These are phyloP conservation scores for Pyrenophora teres DNA, from an alignment of 2,329 filamentous ascomycete species.

Conservation along the genomic window DNA sequence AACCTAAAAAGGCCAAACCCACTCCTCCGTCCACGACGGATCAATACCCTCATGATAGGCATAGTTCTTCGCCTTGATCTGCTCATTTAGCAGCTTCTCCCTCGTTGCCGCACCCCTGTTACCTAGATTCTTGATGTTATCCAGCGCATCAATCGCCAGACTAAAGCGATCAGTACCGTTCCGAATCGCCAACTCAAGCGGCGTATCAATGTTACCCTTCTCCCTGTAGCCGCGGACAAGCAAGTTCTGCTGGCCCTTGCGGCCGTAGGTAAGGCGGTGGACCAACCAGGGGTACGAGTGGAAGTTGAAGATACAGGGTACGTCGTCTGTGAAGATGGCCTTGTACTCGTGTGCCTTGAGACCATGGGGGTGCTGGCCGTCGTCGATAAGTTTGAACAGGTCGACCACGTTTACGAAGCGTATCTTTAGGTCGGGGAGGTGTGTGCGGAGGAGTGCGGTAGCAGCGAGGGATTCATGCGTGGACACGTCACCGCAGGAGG, in stretches of 20 bases:
- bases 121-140: constrained; percentile 64
- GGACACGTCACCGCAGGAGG: constrained; percentile 73
- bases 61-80: constrained; percentile 66
- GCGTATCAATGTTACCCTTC: constrained; percentile 84
- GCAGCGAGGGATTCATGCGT: constrained; percentile 77
- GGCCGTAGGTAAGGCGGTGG: constrained; percentile 76
- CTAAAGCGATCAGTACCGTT: constrained; percentile 79
- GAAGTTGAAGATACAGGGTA: constrained; percentile 81
- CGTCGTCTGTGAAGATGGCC: constrained; percentile 72
- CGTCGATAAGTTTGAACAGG: constrained; percentile 77
- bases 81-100: constrained; percentile 67
- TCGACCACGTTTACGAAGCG: constrained; percentile 82
- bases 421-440: constrained; percentile 74
- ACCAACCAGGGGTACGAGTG: constrained; percentile 82
- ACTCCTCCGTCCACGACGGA: constrained; percentile 66
- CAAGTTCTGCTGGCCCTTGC: constrained; percentile 68
- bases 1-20: constrained; percentile 63
- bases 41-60: constrained; percentile 73
- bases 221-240: constrained; percentile 80
- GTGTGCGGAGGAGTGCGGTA: constrained; percentile 71
- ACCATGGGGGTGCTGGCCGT: constrained; percentile 73
- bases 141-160: constrained; percentile 76
- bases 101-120: constrained; percentile 67
- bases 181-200: constrained; percentile 75
- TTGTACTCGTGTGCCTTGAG: constrained; percentile 63